phyloP scores from a whole-genome alignment of 805 yeast genomes.

The Spathaspora sp. region DNA sequence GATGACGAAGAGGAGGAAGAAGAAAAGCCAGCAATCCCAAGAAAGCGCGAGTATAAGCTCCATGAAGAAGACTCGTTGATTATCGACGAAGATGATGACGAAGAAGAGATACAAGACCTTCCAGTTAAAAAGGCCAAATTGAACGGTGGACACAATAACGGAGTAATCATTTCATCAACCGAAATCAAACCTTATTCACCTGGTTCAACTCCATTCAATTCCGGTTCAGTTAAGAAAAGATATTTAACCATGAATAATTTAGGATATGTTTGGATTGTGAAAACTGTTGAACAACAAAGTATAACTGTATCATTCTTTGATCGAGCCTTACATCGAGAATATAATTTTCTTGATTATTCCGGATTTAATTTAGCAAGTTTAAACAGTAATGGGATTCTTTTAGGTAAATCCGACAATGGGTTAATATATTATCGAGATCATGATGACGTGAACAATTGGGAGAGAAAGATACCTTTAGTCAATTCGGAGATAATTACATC shows the following conservation, averaged over 20 bases:
- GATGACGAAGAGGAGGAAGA: conserved; percentile 7
- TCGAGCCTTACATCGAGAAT: conserved; percentile 67
- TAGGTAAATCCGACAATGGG: conserved; percentile 45
- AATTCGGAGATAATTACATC: conserved; percentile 62
- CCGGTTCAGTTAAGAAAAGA: conserved; percentile 50
- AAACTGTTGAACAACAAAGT: conserved; percentile 46
- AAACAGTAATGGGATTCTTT: conserved; percentile 60
- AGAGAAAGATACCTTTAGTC: conserved; percentile 50
- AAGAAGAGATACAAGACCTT: background rate
- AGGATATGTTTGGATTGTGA: conserved; percentile 81
- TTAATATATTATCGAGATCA: conserved; percentile 57
- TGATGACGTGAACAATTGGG: conserved; percentile 67
- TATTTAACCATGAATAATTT: conserved; percentile 75
- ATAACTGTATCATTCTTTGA: conserved; percentile 90
- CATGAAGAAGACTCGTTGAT: conserved; percentile 33
- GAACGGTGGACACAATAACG: background rate
- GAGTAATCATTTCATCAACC: background rate
- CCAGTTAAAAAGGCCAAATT: conserved; percentile 2
- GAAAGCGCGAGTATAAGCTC: conserved; percentile 6
- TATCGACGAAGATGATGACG: conserved; percentile 31
- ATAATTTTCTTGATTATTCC: conserved; percentile 76
- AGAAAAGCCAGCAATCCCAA: background rate
- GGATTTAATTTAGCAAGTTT: conserved; percentile 74
- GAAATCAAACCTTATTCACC: conserved; percentile 65
- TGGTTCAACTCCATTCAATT: conserved; percentile 73